Conservation (phyloP, 306 rosid genomes). For the Fragaria vesca region DNA sequence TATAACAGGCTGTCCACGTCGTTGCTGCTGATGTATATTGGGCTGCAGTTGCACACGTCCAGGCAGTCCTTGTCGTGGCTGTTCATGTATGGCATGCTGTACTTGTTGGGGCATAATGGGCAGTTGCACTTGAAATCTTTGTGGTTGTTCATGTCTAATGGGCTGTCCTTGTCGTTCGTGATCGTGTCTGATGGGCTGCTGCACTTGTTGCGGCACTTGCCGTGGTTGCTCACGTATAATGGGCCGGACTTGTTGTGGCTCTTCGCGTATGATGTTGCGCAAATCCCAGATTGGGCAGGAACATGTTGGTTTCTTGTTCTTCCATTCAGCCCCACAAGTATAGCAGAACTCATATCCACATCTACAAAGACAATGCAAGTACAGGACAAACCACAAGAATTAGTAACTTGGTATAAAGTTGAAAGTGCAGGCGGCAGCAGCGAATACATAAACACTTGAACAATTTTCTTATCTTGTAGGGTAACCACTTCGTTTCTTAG, state of each 20-base stretch:
- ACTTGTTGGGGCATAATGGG: neutral
- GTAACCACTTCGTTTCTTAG: neutral
- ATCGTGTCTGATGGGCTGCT: neutral
- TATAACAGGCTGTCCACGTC: neutral
- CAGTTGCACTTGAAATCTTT: neutral
- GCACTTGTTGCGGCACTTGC: neutral
- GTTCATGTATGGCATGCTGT: neutral
- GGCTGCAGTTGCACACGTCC: neutral
- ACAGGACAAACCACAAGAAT: constrained; percentile 3
- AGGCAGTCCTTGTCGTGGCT: neutral
- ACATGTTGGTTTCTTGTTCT: constrained; percentile 64
- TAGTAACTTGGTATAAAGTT: neutral
- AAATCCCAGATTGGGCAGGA: constrained; percentile 73
- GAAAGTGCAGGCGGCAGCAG: neutral
- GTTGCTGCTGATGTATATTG: neutral
- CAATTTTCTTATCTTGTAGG: neutral
- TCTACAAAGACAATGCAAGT: constrained; percentile 41
- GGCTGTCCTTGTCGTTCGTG: neutral
- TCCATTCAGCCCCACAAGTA: constrained; percentile 82
- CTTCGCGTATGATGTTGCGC: constrained; percentile 41
- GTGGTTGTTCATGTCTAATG: neutral
- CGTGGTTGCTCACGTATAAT: neutral
- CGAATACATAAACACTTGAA: neutral
- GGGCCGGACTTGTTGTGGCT: neutral
- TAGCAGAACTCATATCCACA: constrained; percentile 79